Conservation (phyloP, 345 rosid genomes). For the Citrus glauca region DNA sequence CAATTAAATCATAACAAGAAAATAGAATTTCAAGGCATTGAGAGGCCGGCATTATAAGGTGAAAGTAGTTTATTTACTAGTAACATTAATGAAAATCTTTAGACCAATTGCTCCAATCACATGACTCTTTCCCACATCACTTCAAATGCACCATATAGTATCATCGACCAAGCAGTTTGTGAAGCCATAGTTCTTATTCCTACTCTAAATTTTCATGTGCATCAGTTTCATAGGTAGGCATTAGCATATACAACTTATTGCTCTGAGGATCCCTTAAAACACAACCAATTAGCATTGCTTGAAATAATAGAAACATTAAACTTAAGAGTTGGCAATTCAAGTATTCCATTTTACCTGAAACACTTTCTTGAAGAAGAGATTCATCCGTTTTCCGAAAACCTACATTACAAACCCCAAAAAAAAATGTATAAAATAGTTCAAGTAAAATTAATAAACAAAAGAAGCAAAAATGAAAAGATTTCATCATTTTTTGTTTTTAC, state of each 20-base stretch:
- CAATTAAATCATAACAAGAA: neutral
- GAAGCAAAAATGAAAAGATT: neutral
- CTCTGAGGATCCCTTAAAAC: neutral
- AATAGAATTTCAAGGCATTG: neutral
- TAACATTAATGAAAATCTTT: neutral
- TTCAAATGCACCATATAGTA: neutral
- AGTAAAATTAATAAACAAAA: neutral
- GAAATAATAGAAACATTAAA: neutral
- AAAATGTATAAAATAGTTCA: neutral
- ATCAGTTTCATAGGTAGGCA: neutral
- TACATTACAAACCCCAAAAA: slow-evolving; percentile 15
- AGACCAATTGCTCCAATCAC: neutral
- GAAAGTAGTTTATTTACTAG: neutral
- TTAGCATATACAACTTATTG: neutral
- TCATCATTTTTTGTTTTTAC: slow-evolving; percentile 27
- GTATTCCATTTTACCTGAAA: slow-evolving; percentile 43
- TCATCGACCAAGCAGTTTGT: neutral
- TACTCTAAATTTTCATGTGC: neutral
- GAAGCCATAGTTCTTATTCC: too few species aligned
- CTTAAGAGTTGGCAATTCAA: neutral
- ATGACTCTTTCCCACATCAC: neutral
- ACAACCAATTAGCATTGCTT: neutral
- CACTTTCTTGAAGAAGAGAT: slow-evolving; percentile 64
- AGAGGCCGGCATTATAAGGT: neutral
- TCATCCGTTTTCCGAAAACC: slow-evolving; percentile 74